These are phyloP conservation scores for Cladosporium sphaerospermum DNA, from an alignment of 2,329 filamentous ascomycete genomes.

Conservation along the genomic window DNA sequence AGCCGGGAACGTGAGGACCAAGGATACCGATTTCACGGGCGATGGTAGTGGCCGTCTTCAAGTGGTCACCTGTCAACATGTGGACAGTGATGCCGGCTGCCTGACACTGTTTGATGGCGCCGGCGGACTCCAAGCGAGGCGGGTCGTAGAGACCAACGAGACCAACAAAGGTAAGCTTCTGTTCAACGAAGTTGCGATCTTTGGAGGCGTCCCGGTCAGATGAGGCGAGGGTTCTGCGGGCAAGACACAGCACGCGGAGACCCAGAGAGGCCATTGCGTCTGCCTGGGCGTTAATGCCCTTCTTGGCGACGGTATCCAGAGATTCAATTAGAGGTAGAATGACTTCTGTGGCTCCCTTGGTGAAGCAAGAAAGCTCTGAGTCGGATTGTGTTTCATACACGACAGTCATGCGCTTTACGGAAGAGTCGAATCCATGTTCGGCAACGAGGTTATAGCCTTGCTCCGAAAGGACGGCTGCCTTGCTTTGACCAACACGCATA, in stretches of 20 bases:
- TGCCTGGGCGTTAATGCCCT: conserved; percentile 22
- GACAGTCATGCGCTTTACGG: conserved; percentile 31
- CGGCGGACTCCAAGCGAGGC: conserved; percentile 27
- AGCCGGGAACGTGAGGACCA: conserved; percentile 21
- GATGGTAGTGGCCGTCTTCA: conserved; percentile 41
- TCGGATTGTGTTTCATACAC: conserved; percentile 18
- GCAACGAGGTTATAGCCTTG: conserved; percentile 17
- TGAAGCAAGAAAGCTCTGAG: conserved; percentile 21
- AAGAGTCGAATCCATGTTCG: conserved; percentile 30
- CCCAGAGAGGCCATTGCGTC: conserved; percentile 27
- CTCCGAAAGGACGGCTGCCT: conserved; percentile 17
- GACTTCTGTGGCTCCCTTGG: conserved; percentile 30
- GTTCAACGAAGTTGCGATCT: conserved; percentile 21
- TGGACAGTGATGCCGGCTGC: conserved; percentile 44
- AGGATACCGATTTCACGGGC: conserved; percentile 43
- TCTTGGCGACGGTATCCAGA: conserved; percentile 16
- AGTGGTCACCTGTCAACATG: conserved; percentile 45
- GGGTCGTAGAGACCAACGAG: conserved; percentile 30
- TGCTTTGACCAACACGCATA: conserved; percentile 47
- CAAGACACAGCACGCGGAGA: conserved; percentile 29
- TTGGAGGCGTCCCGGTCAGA: conserved; percentile 11
- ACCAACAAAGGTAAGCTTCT: conserved; percentile 25
- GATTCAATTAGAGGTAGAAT: conserved; percentile 25
- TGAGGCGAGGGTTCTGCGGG: conserved; percentile 15
- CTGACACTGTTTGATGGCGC: conserved; percentile 40